Evolutionary conservation across 768 basidiomycete genomes (phyloP).

Genomic region (Tylopilus balloui): DNA sequence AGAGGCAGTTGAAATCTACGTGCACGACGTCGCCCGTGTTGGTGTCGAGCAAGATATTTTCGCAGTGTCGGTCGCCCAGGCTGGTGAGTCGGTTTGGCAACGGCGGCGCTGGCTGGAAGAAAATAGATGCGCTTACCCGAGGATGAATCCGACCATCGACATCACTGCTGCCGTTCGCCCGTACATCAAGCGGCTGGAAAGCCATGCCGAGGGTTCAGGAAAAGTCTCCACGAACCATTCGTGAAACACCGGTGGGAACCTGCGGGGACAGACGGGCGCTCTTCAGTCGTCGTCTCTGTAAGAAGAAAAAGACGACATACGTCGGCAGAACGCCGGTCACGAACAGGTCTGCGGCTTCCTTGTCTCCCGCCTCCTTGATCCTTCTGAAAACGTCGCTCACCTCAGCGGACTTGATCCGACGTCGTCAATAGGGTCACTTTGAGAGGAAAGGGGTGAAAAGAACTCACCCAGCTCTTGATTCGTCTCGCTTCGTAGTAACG

Average conservation of each 20-base stretch:
- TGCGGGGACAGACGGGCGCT: constrained; percentile 21
- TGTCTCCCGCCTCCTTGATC: constrained; percentile 48
- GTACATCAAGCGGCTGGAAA: constrained; percentile 82
- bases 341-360: constrained; percentile 51
- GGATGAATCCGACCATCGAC: constrained; percentile 97
- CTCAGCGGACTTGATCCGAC: constrained; percentile 37
- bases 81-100: constrained; percentile 35
- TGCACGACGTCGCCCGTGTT: constrained; percentile 90
- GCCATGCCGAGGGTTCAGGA: constrained; percentile 94
- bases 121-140: constrained; percentile 56
- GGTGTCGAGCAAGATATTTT: constrained; percentile 91
- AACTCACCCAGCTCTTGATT: constrained; percentile 46
- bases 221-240: constrained; percentile 98
- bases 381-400: constrained; percentile 44
- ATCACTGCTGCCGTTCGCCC: constrained; percentile 91
- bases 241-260: constrained; percentile 84
- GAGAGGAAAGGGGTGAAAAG: background rate
- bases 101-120: no score
- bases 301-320: constrained; percentile 36
- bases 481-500: constrained; percentile 58
- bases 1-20: constrained; percentile 97
- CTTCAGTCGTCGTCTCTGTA: background rate
- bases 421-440: background rate
- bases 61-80: constrained; percentile 96
- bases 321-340: constrained; percentile 47